A percentile compares a stretch with the other conserved stretches of the same genome.
Evolutionary conservation across 2,329 filamentous ascomycete genomes (phyloP).

Genomic region (Rutstroemia sydowiana): DNA sequence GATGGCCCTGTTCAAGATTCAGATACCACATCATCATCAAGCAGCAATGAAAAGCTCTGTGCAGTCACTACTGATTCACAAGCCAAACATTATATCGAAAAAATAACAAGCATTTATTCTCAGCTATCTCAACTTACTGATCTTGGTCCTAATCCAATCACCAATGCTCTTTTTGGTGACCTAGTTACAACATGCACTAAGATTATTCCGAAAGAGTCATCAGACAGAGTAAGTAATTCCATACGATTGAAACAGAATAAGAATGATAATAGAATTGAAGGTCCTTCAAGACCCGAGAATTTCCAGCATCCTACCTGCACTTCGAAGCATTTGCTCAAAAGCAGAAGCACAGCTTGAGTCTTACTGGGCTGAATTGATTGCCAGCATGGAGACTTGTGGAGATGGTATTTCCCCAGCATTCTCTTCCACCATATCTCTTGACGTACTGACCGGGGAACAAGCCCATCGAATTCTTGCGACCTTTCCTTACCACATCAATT

Average conservation of each 20-base stretch:
- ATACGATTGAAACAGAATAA: not conserved
- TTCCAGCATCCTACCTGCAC: conserved; percentile 29
- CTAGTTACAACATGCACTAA: conserved; percentile 33
- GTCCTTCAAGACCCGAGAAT: conserved; percentile 31
- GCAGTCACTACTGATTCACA: not conserved
- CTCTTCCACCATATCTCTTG: not conserved
- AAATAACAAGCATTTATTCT: conserved; percentile 7
- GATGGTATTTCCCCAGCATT: conserved; percentile 14
- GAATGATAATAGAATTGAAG: conserved; percentile 17
- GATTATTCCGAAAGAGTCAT: not conserved
- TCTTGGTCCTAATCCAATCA: conserved; percentile 28
- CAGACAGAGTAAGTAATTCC: not conserved
- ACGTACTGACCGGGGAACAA: conserved; percentile 23
- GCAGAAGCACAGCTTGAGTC: conserved; percentile 40
- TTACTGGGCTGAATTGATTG: conserved; percentile 36
- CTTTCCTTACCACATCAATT: conserved; percentile 45
- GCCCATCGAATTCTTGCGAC: conserved; percentile 1
- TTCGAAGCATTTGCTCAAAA: conserved; percentile 36
- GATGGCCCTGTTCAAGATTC: not conserved
- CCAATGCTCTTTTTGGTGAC: conserved; percentile 32
- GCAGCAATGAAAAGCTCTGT: not conserved
- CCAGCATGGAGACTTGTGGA: conserved; percentile 8
- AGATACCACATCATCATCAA: not conserved
- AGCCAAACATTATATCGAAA: conserved; percentile 3
- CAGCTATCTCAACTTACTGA: conserved; percentile 6